Evolutionary conservation across 129 eudicot species (phyloP).

Genomic region (Calendula officinalis): DNA sequence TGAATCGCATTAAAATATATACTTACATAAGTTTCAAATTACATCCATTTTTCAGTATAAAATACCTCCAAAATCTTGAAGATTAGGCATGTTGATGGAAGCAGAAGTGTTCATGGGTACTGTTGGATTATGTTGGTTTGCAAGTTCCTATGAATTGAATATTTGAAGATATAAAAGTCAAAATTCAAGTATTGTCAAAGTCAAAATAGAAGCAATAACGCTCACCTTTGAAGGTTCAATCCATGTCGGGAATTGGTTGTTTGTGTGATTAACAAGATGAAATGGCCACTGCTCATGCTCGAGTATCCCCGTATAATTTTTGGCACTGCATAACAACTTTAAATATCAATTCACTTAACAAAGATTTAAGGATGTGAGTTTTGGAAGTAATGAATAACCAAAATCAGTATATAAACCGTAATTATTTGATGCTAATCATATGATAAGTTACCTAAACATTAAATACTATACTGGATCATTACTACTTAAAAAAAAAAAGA

Average conservation of each 20-base stretch:
- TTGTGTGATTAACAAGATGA: neutral
- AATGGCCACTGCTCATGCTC: neutral
- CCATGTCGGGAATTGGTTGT: neutral
- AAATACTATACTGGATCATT: no score
- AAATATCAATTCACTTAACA: neutral
- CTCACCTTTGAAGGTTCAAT: slow-evolving; percentile 15
- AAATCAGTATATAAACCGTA: neutral
- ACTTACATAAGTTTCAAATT: neutral
- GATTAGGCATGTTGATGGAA: neutral
- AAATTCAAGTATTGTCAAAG: neutral
- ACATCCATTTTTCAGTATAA: neutral
- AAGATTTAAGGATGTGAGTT: neutral
- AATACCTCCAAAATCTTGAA: slow-evolving; percentile 26
- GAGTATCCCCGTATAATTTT: neutral
- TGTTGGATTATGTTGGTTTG: slow-evolving; percentile 2
- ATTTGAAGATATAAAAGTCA: neutral
- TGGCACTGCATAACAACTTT: slow-evolving; percentile 9
- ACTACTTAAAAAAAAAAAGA: no score
- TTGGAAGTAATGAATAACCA: neutral
- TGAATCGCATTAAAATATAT: slow-evolving; percentile 1
- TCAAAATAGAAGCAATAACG: neutral
- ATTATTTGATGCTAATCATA: no score
- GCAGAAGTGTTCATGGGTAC: slow-evolving; percentile 11
- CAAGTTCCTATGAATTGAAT: neutral
- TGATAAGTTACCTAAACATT: no score